Conservation (phyloP, 108 stramenopile genomes). For the Chaetoceros tenuissimus region DNA sequence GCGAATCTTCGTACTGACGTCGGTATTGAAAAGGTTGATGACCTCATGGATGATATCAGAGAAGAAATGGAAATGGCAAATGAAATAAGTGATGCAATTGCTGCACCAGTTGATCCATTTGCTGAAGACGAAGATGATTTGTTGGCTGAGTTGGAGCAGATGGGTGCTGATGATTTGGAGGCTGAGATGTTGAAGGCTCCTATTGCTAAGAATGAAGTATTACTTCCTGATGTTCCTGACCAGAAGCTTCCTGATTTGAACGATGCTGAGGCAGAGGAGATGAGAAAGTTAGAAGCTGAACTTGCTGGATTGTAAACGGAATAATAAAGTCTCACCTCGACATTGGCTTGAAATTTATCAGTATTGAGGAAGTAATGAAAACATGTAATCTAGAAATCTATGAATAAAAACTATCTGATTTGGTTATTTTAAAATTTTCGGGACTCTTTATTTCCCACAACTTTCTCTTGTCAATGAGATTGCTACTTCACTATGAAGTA, state of each 20-base stretch:
- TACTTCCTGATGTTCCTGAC: conserved; percentile 60
- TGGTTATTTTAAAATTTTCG: too few relatives aligned
- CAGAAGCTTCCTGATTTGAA: conserved; percentile 56
- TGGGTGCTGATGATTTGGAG: conserved; percentile 83
- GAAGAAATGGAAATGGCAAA: conserved; percentile 89
- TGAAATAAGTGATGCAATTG: conserved; percentile 82
- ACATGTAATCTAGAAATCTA: neutral
- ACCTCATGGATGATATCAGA: conserved; percentile 91
- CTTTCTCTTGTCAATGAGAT: too few relatives aligned
- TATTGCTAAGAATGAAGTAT: conserved; percentile 7
- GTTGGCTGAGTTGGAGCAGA: conserved; percentile 79
- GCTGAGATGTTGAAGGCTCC: conserved; percentile 50
- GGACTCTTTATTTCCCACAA: too few relatives aligned
- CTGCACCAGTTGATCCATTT: conserved; percentile 76
- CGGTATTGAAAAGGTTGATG: conserved; percentile 92
- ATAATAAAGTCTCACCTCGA: neutral
- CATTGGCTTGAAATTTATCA: too few relatives aligned
- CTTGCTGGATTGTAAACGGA: conserved; percentile 68
- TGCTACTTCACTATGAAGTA: too few relatives aligned
- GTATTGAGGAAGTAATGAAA: neutral
- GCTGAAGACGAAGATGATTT: conserved; percentile 85
- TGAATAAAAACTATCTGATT: neutral
- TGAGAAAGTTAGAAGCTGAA: conserved; percentile 78
- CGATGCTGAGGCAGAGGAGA: conserved; percentile 79
- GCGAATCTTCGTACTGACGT: conserved; percentile 74